Conservation (phyloP, 371 early-diverging fungal genomes). For the Mortierella sp. region DNA sequence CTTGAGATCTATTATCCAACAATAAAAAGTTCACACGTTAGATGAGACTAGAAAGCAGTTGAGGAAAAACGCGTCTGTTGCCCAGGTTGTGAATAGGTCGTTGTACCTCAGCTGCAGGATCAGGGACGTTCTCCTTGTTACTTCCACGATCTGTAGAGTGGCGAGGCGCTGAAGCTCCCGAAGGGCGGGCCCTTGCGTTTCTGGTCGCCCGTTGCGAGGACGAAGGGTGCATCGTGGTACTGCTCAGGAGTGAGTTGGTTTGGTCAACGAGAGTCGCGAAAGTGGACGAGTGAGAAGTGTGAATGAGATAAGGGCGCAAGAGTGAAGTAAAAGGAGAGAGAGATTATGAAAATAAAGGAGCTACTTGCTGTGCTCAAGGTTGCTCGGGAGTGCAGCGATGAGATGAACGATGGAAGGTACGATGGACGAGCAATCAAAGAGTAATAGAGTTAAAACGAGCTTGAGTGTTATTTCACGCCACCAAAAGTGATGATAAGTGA, state of each 20-base stretch:
- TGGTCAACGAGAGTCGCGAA: neutral
- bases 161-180: neutral
- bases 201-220: neutral
- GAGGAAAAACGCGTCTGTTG: neutral
- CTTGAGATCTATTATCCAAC: neutral
- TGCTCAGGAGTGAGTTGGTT: neutral
- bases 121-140: slow-evolving; percentile 11
- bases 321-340: no score
- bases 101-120: neutral
- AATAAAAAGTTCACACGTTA: neutral
- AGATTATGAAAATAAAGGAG: no score
- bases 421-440: no score
- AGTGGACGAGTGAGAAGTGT: neutral
- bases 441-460: neutral
- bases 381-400: no score
- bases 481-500: neutral
- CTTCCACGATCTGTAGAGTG: neutral
- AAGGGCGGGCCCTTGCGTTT: neutral
- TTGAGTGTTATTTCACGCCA: neutral
- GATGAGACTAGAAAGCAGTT: neutral
- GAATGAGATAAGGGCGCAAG: neutral
- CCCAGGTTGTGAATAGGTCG: no score
- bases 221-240: neutral
- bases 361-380: no score
- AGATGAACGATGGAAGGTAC: neutral